Conservation (phyloP, 1,139 yeast genomes). For the Yamadazyma atmosphaerica region DNA sequence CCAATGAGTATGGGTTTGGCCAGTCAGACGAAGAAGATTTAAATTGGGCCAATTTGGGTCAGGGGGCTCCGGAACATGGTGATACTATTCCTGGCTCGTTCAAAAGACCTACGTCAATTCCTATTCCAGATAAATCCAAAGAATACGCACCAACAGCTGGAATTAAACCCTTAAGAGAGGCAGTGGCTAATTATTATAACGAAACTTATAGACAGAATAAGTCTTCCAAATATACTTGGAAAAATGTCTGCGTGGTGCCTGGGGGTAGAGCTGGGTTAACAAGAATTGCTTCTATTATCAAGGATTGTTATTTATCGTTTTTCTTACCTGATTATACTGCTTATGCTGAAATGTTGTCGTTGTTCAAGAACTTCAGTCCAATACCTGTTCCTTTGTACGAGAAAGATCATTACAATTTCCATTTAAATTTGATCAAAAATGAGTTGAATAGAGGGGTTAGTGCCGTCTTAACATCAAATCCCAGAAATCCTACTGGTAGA, state of each 20-base stretch:
- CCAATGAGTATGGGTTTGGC: constrained; percentile 58
- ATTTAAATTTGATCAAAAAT: constrained; percentile 53
- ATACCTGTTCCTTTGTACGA: constrained; percentile 67
- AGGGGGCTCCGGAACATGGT: constrained; percentile 72
- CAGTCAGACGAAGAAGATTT: constrained; percentile 39
- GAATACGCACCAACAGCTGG: constrained; percentile 73
- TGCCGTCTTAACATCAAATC: constrained; percentile 62
- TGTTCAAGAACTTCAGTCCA: constrained; percentile 67
- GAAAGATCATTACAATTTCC: constrained; percentile 60
- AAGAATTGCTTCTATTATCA: constrained; percentile 63
- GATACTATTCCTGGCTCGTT: constrained; percentile 62
- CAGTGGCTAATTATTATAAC: constrained; percentile 63
- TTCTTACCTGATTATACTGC: constrained; percentile 72
- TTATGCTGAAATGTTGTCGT: constrained; percentile 69
- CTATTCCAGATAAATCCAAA: constrained; percentile 52
- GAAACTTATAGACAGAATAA: constrained; percentile 53
- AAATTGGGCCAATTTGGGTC: constrained; percentile 67
- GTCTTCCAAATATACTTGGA: constrained; percentile 58
- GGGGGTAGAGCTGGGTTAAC: constrained; percentile 73
- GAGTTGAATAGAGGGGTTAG: constrained; percentile 64
- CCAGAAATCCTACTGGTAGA: constrained; percentile 68
- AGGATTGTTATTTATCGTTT: constrained; percentile 62
- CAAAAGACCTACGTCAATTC: constrained; percentile 53
- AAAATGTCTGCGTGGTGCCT: constrained; percentile 67
- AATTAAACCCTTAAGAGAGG: constrained; percentile 54